phyloP scores from a whole-genome alignment of 2,329 filamentous ascomycete species.

The Pseudogymnoascus sp. region DNA sequence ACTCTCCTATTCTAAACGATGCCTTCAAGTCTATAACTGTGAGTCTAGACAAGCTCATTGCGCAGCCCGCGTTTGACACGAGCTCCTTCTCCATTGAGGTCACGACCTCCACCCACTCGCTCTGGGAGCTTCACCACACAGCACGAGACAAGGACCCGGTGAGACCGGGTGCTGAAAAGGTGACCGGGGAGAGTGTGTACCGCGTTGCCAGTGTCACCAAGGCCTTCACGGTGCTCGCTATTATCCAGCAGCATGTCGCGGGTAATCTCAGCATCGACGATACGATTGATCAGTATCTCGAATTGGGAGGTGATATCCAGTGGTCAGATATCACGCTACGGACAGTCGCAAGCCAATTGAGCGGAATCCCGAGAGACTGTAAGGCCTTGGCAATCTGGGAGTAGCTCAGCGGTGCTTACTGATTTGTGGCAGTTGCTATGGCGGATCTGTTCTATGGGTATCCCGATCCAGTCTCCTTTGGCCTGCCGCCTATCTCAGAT shows the following conservation, averaged over 20 bases:
- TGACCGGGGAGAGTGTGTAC: slow-evolving; percentile 2
- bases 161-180: background rate
- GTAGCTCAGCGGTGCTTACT: background rate
- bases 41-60: background rate
- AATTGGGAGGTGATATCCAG: slow-evolving; percentile 16
- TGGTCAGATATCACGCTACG: slow-evolving; percentile 26
- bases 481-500: background rate
- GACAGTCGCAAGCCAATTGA: slow-evolving; percentile 23
- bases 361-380: slow-evolving; percentile 26
- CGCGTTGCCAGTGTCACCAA: slow-evolving; percentile 14
- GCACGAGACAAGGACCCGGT: slow-evolving; percentile 1
- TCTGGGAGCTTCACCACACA: slow-evolving; percentile 11
- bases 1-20: background rate
- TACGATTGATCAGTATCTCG: slow-evolving; percentile 21
- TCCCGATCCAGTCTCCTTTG: background rate
- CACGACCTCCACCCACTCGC: slow-evolving; percentile 3
- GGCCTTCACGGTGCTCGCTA: slow-evolving; percentile 22
- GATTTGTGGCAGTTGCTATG: background rate
- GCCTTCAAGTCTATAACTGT: background rate
- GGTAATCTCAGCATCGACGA: slow-evolving; percentile 26
- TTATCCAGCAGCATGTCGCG: slow-evolving; percentile 24
- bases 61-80: background rate
- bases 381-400: background rate
- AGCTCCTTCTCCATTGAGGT: slow-evolving; percentile 7
- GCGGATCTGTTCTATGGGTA: background rate